Evolutionary conservation across 1,139 yeast genomes (phyloP).

Genomic region (Nakaseomyces kungkrabaensis): DNA sequence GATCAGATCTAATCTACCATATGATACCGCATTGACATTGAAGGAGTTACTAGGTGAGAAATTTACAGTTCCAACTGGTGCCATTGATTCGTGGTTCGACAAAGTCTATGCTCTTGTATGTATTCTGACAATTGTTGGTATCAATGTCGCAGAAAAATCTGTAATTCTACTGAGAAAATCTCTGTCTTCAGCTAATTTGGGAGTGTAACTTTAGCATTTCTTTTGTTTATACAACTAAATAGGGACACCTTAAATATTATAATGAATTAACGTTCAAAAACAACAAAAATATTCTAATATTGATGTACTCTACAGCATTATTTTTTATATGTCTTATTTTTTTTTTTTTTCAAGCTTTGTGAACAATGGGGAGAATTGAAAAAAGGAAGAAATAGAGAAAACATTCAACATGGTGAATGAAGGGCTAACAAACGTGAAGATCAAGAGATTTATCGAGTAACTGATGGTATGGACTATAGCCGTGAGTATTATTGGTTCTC

Average conservation of each 20-base stretch:
- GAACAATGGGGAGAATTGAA: not conserved
- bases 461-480: constrained; percentile 1
- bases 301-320: too few species aligned
- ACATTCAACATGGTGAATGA: not conserved
- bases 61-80: constrained; percentile 34
- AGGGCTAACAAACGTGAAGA: not conserved
- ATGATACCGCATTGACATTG: constrained; percentile 37
- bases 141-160: constrained; percentile 26
- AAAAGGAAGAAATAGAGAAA: too few species aligned
- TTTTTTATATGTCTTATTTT: too few species aligned
- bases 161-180: not conserved
- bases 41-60: constrained; percentile 26
- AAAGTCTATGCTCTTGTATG: constrained; percentile 55
- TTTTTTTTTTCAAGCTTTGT: too few species aligned
- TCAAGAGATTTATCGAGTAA: not conserved
- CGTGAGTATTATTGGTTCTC: constrained; percentile 4
- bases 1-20: constrained; percentile 65
- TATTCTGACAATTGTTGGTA: constrained; percentile 41
- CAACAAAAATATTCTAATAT: too few species aligned
- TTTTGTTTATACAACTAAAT: not conserved
- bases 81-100: constrained; percentile 77
- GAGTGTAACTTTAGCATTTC: not conserved
- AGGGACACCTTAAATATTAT: too few species aligned
- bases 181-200: not conserved
- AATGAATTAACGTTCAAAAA: too few species aligned